A percentile compares a stretch with the other conserved stretches of the same genome.
phyloP scores from a whole-genome alignment of 2,329 filamentous ascomycete genomes.

The Monosporascus sp. region DNA sequence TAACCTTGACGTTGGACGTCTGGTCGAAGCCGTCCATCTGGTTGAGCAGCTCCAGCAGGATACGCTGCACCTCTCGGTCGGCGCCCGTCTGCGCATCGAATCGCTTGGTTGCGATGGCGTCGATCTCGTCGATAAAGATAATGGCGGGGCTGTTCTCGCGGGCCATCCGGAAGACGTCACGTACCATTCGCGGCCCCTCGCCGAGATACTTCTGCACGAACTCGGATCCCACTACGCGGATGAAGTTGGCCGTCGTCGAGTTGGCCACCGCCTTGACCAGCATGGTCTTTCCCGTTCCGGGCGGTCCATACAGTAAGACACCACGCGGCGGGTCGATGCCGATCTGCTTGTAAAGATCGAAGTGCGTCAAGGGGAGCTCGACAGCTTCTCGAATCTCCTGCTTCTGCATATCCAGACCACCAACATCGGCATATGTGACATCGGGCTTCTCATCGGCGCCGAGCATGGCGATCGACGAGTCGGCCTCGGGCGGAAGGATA shows the following conservation, averaged over 20 bases:
- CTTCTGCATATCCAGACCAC: conserved; percentile 98
- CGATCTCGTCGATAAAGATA: conserved; percentile 99
- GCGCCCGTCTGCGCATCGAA: conserved; percentile 98
- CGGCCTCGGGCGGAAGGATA: conserved; percentile 96
- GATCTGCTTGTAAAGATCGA: conserved; percentile 98
- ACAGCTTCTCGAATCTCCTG: conserved; percentile 98
- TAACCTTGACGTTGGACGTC: conserved; percentile 98
- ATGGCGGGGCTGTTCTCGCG: conserved; percentile 97
- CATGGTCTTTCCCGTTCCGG: conserved; percentile 86
- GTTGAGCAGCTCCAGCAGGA: conserved; percentile 92
- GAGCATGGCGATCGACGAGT: conserved; percentile 98
- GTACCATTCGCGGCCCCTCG: conserved; percentile 96
- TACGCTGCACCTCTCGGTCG: conserved; percentile 97
- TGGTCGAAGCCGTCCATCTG: conserved; percentile 99
- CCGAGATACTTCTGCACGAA: conserved; percentile 99
- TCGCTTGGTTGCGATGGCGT: conserved; percentile 97
- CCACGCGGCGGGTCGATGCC: conserved; percentile 97
- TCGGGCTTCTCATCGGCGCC: conserved; percentile 96
- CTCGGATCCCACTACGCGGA: conserved; percentile 95
- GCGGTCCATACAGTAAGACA: conserved; percentile 92
- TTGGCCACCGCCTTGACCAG: conserved; percentile 96
- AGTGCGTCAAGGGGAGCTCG: conserved; percentile 92
- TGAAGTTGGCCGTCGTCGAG: conserved; percentile 96
- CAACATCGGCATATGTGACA: conserved; percentile 95
- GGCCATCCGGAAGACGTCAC: conserved; percentile 98